A percentile compares a stretch with the other conserved stretches of the same genome.
These are phyloP conservation scores for Rosellinia necatrix DNA, from an alignment of 2,329 filamentous ascomycete species.

Conservation along the genomic window DNA sequence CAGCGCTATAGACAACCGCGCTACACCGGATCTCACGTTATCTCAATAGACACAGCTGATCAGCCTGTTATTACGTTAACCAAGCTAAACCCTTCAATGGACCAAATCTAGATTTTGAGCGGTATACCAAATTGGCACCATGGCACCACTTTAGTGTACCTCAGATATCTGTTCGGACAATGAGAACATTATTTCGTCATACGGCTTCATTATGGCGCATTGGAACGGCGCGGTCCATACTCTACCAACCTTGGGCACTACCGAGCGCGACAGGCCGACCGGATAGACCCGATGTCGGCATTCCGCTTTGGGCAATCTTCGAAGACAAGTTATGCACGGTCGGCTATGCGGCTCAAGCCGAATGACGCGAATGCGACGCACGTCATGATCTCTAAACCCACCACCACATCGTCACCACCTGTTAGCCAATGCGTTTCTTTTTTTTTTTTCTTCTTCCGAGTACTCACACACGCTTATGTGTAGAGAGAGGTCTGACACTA, in stretches of 20 bases:
- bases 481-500: no score
- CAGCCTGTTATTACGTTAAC: neutral
- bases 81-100: neutral
- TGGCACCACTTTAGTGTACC: no score
- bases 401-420: neutral
- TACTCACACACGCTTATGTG: neutral
- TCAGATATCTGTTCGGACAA: no score
- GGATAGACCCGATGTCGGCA: neutral
- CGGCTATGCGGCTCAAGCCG: conserved; percentile 6
- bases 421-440: neutral
- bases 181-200: neutral
- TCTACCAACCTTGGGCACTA: no score
- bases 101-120: neutral
- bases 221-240: no score
- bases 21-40: no score
- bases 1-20: no score
- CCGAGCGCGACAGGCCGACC: no score
- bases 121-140: no score
- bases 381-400: conserved; percentile 3
- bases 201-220: no score
- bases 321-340: neutral
- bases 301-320: neutral
- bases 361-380: conserved; percentile 10
- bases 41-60: no score
- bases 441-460: neutral